Base-by-base conservation (phyloP, 345 rosid genomes). In the Sapria himalayana region DNA sequence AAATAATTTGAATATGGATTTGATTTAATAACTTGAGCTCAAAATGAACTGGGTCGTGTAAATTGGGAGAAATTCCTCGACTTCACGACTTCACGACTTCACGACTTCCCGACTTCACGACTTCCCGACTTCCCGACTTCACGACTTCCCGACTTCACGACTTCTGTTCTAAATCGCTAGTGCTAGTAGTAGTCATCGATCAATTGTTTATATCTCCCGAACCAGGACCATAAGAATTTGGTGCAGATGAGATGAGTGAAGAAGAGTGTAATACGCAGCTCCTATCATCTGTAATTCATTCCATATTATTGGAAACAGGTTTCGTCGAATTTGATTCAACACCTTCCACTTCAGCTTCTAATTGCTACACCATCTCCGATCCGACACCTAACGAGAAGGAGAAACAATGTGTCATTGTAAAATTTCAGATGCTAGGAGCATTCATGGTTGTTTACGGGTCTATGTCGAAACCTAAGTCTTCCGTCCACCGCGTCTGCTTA, bases 281-380 rank as follows among this genome's bases (percentile, higher is more conserved):
- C 9, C 35, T 78, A 29, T 66, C 62, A 27, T 11, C 64, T 24
- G 75, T 89, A 2, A 62, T 78, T 47, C 94, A 78, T 19, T 81
- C 92, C 0, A 74, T 81, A 19, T 57, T 85, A 33, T 43, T 73
- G 24, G 81, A 85, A 27, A 72, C 78, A n/a, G 84, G 86, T 9
- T 81, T 78, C 39, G 61, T 70, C 11, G 63, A 70, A 9, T 44
- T 62, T 3, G 58, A 73, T 58, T 63, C 59, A 0, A 35, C 23
- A 39, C 33, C 29, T 5, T 39, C 60, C 14, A 39, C 71, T 4
- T n/a, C n/a, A n/a, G 33, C 63, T 1, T 64, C 94, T 6, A 43
- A 79, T 15, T 55, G 17, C 41, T 81, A 86, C 43, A 72, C 76
- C 22, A 48, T 81, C 33, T 76, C 78, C 19, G 70, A 59, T 32